phyloP scores from a whole-genome alignment of 2,329 filamentous ascomycete genomes.

The Talaromyces sp. region DNA sequence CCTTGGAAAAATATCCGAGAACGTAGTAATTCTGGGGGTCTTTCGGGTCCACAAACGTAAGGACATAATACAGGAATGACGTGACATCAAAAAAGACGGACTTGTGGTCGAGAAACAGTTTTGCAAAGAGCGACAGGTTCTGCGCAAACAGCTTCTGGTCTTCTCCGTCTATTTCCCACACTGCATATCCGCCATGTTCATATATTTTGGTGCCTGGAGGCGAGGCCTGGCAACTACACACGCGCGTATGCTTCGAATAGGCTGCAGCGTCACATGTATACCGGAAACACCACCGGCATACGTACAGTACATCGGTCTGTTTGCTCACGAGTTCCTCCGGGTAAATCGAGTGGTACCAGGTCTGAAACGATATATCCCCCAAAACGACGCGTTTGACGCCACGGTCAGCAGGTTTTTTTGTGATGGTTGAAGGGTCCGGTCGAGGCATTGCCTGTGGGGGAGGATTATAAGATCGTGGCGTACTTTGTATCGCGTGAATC shows the following conservation, averaged over 20 bases:
- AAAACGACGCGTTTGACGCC: conserved; percentile 85
- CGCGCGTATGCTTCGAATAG: conserved; percentile 34
- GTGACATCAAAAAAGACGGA: conserved; percentile 96
- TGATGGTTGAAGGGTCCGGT: conserved; percentile 13
- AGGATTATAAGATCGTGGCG: background rate
- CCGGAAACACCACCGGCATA: conserved; percentile 92
- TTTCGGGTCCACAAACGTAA: conserved; percentile 63
- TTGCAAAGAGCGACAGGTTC: conserved; percentile 91
- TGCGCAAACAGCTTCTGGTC: conserved; percentile 86
- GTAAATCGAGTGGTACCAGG: conserved; percentile 93
- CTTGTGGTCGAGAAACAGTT: conserved; percentile 96
- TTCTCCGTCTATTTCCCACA: conserved; percentile 91
- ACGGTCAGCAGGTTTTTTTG: conserved; percentile 47
- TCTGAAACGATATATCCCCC: conserved; percentile 75
- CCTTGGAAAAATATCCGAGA: conserved; percentile 97
- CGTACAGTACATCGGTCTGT: conserved; percentile 61
- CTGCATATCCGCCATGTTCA: conserved; percentile 70
- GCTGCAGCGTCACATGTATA: conserved; percentile 56
- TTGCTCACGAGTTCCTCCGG: conserved; percentile 58
- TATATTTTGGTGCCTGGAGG: conserved; percentile 73
- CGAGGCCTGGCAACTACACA: conserved; percentile 50
- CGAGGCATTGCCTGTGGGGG: conserved; percentile 21
- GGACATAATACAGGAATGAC: conserved; percentile 89
- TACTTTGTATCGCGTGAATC: background rate
- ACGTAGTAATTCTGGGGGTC: conserved; percentile 51